These are phyloP conservation scores for Agapanthus africanus DNA, from an alignment of 106 monocot genomes.

Conservation along the genomic window DNA sequence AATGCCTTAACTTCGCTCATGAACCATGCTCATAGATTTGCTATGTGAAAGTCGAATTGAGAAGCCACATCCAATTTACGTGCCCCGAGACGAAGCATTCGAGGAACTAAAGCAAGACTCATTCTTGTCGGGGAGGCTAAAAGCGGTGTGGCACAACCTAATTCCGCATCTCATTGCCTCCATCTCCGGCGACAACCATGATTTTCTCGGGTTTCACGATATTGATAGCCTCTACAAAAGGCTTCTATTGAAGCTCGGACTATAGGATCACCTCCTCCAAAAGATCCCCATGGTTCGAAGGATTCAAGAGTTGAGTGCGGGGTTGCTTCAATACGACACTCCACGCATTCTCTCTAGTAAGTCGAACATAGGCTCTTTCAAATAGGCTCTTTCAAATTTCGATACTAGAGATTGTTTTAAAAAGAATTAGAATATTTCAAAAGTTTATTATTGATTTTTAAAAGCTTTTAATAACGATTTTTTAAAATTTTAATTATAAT, in stretches of 20 bases:
- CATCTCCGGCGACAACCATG: conserved; percentile 46
- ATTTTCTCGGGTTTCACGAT: conserved; percentile 75
- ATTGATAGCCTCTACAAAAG: conserved; percentile 83
- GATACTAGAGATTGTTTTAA: no score
- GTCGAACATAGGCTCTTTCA: no score
- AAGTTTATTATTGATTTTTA: no score
- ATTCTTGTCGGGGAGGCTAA: conserved; percentile 43
- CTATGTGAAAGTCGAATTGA: conserved; percentile 59
- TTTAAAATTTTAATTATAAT: no score
- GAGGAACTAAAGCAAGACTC: conserved; percentile 68
- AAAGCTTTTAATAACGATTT: no score
- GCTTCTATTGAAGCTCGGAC: conserved; percentile 49
- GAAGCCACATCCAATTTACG: conserved; percentile 64
- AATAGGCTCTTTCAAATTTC: no score
- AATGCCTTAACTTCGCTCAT: no score
- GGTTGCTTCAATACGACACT: conserved; percentile 70
- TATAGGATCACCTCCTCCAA: conserved; percentile 59
- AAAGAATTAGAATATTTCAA: no score
- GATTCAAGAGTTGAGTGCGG: conserved; percentile 61
- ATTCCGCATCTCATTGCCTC: conserved; percentile 65
- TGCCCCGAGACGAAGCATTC: conserved; percentile 73
- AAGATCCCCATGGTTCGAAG: conserved; percentile 64
- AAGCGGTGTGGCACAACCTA: conserved; percentile 62
- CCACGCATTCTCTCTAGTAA: conserved; percentile 79
- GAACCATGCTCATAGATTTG: conserved; percentile 24